Evolutionary conservation across 2,329 filamentous ascomycete species (phyloP), one percentile per base, ranked within the genome.

Genomic region (Trichoderma semiorbis): DNA sequence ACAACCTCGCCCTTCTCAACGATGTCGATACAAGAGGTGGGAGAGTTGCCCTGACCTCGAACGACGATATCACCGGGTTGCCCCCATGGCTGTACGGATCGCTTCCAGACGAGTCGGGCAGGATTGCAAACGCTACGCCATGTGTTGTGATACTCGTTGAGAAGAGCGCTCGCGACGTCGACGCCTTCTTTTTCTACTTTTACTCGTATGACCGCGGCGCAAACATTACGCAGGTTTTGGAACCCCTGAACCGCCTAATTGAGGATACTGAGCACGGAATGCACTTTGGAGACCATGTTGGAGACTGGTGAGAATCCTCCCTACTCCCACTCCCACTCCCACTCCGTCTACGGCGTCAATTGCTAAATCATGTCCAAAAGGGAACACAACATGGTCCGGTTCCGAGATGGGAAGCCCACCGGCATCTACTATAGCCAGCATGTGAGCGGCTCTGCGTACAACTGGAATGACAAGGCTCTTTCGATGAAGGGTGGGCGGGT

Each of bases 381-480:
- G 65, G 65, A 68, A 24, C 53, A 68, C 36, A 68, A 68, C 34
- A 68, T 68, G 53, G n/a, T 68, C n/a, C 53, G 65, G 2, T 68
- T 68, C 14, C 53, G 34, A 0, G 53, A 68, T 32, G 26, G 53
- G 10, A 60, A 68, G 24, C 65, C 65, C 24, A 68, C 53, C 0
- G 53, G 53, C 10, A 68, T 68, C 26, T 68, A 16, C 24, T 68
- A 68, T 28, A 68, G 65, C n/a, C 53, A 68, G 65, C 53, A 68
- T 60, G 34, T 36, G 6, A 36, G 34, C 14, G 53, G 65, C 18
- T 18, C 65, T 32, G 65, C 65, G 14, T 68, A 68, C 30, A n/a
- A 43, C 11, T 68, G 53, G 65, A 16, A 32, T 18, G 34, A 68
- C 26, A 32, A 21, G 18, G 21, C 34, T 12, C 65, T 68, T 60